phyloP scores from a whole-genome alignment of 1,139 yeast genomes.

The Meyerozyma carpophila region DNA sequence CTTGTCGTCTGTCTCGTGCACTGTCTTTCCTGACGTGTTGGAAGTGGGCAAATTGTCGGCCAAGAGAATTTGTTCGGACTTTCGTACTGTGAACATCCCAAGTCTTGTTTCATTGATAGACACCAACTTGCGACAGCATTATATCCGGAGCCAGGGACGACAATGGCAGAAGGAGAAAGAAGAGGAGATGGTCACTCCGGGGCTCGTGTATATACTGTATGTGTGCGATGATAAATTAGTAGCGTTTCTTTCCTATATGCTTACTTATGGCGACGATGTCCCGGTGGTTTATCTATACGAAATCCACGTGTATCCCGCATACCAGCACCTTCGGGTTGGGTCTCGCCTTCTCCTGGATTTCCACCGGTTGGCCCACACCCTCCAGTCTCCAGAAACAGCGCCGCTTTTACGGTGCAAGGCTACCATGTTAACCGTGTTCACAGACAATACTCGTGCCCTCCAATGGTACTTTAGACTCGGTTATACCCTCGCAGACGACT shows the following conservation, averaged over 20 bases:
- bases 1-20: not conserved
- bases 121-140: not conserved
- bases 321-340: constrained; percentile 32
- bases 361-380: constrained; percentile 17
- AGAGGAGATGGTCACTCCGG: constrained; percentile 42
- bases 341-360: constrained; percentile 23
- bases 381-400: constrained; percentile 7
- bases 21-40: not conserved
- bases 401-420: constrained; percentile 14
- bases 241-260: constrained; percentile 40
- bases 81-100: not conserved
- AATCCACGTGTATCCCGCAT: constrained; percentile 35
- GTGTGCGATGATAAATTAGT: constrained; percentile 16
- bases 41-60: not conserved
- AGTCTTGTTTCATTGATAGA: not conserved
- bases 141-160: not conserved
- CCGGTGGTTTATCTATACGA: constrained; percentile 49
- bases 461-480: constrained; percentile 40
- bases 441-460: constrained; percentile 37
- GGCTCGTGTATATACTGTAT: constrained; percentile 35
- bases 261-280: constrained; percentile 26
- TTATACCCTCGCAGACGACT: constrained; percentile 30
- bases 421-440: constrained; percentile 46
- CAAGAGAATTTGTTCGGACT: not conserved
- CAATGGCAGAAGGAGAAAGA: constrained; percentile 41